Evolutionary conservation across 306 rosid genomes (phyloP).

Genomic region (Oemleria cerasiformis): DNA sequence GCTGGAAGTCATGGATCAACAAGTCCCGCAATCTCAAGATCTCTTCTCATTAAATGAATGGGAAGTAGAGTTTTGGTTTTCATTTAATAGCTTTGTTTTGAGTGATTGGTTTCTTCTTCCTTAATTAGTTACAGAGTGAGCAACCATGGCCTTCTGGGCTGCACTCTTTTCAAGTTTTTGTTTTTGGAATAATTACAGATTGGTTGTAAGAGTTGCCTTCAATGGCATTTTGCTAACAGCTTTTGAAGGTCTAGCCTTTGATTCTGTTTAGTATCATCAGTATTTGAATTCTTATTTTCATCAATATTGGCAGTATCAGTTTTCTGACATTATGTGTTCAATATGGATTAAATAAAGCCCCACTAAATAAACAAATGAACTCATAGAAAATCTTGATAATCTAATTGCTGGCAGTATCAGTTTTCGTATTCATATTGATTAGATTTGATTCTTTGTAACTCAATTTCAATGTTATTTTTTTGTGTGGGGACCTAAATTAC

Average conservation of each 20-base stretch:
- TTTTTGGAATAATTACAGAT: not conserved
- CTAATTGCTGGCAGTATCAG: not conserved
- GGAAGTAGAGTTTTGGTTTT: not conserved
- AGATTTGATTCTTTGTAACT: too few species aligned
- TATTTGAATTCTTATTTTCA: not conserved
- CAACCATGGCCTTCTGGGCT: not conserved
- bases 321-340: not conserved
- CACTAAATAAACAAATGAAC: too few species aligned
- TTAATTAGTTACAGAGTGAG: slow-evolving; percentile 6
- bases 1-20: slow-evolving; percentile 87
- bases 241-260: not conserved
- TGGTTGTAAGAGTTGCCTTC: not conserved
- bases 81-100: not conserved
- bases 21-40: slow-evolving; percentile 69
- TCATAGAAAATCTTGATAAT: too few species aligned
- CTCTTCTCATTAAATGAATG: slow-evolving; percentile 53
- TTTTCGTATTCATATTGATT: too few species aligned
- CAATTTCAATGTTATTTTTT: too few species aligned
- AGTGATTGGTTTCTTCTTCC: not conserved
- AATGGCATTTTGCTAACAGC: not conserved
- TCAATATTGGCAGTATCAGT: not conserved
- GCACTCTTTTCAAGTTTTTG: not conserved
- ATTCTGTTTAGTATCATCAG: not conserved
- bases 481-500: too few species aligned
- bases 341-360: too few species aligned